Base-by-base conservation (phyloP, 2,329 filamentous ascomycete genomes). In the Trichoderma koningiopsis region DNA sequence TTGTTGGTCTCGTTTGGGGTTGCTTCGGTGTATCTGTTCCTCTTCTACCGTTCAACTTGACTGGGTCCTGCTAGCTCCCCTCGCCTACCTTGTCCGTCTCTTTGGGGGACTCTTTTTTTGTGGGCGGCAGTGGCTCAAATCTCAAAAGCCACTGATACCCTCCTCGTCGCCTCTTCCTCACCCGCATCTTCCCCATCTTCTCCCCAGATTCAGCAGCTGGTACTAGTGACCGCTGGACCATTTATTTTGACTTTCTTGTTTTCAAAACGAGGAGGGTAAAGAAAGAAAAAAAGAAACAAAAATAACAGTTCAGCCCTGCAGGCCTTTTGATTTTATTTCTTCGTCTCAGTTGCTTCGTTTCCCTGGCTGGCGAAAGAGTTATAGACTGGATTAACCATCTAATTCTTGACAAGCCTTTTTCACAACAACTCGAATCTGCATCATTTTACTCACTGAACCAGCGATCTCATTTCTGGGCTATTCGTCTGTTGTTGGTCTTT, bases 131-230 rank as follows among this genome's bases (percentile, higher is more conserved):
- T 67, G 69, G 65, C 69, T 69, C 55, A 64, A 69, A 69, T 68
- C 68, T 74, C 73, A 75, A 74, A 74, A 75, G 72, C 74, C 72
- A 72, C 72, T 70, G 66, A 70, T 72, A 61, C 69, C 72, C 72
- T 68, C 62, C 58, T 70, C 47, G 10, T 37, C 13, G 29, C 56
- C 43, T 59, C 59, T 59, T 68, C 53, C 59, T 59, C 67, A 64
- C 52, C 67, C 65, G 61, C 69, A 64, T 68, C 64, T 58, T 66
- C 68, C 61, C 68, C 61, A 59, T 66, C 61, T 47, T 66, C 61
- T 67, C 61, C 68, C 68, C 68, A 64, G 68, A 69, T 69, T 59
- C 61, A 58, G 35, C 35, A 58, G 55, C 58, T 65, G 55, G 24
- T 53, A 53, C 31, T 59, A 49, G 47, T 49, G 4, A 52, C 61